These are phyloP conservation scores for Phytophthora nicotianae DNA, from an alignment of 352 stramenopile species.

Conservation along the genomic window DNA sequence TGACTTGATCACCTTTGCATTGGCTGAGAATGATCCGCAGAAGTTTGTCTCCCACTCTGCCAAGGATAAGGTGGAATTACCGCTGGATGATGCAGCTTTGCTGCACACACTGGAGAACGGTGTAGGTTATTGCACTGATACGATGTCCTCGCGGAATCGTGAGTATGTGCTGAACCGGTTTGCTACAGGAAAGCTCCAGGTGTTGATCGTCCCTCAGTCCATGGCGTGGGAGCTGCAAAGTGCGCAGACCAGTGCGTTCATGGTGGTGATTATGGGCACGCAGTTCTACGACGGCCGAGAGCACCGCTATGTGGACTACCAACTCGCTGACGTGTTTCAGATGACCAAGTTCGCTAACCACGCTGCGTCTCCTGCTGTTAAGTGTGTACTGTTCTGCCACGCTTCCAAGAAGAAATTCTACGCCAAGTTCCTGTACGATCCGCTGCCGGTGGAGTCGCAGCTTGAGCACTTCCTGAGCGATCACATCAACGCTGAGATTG, in stretches of 20 bases:
- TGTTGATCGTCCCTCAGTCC: conserved; percentile 95
- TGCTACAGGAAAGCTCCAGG: conserved; percentile 82
- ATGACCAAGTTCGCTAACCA: conserved; percentile 95
- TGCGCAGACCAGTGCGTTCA: conserved; percentile 78
- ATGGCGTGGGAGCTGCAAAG: conserved; percentile 93
- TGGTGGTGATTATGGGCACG: conserved; percentile 98
- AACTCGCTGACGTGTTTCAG: conserved; percentile 96
- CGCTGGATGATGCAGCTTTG: conserved; percentile 90
- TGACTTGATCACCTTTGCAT: conserved; percentile 97
- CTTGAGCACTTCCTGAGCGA: conserved; percentile 98
- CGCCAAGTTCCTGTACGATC: conserved; percentile 99
- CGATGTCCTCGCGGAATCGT: conserved; percentile 92
- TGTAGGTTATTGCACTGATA: conserved; percentile 96
- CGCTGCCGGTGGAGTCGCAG: conserved; percentile 98
- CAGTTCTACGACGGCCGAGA: conserved; percentile 97
- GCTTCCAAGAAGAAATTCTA: conserved; percentile 98
- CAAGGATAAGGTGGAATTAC: conserved; percentile 47
- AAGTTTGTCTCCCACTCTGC: conserved; percentile 58
- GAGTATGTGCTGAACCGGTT: conserved; percentile 92
- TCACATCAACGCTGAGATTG: conserved; percentile 99
- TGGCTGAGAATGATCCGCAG: conserved; percentile 81
- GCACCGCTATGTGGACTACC: conserved; percentile 97
- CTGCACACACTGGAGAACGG: conserved; percentile 94
- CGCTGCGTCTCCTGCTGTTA: conserved; percentile 59
- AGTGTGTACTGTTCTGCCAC: conserved; percentile 97